phyloP scores from a whole-genome alignment of 306 rosid species.

The Canavalia gladiata region DNA sequence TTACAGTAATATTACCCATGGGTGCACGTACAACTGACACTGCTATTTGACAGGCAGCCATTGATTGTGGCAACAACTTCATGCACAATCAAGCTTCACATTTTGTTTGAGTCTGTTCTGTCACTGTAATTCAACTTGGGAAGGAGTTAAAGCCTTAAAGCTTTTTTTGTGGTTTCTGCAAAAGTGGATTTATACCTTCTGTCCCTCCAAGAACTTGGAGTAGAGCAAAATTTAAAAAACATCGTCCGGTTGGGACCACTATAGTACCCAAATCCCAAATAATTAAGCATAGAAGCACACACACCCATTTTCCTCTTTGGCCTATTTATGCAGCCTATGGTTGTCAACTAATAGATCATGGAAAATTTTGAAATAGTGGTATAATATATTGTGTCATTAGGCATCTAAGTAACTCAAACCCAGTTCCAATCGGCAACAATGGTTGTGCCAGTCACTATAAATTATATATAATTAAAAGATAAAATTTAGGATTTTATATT shows the following conservation, averaged over 20 bases:
- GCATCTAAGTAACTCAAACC: background rate
- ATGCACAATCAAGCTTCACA: conserved; percentile 31
- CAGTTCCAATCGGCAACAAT: conserved; percentile 20
- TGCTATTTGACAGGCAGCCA: conserved; percentile 45
- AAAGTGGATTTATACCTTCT: conserved; percentile 27
- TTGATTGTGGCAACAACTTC: conserved; percentile 34
- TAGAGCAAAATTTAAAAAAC: conserved; percentile 39
- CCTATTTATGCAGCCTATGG: conserved; percentile 35
- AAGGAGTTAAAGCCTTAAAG: conserved; percentile 49
- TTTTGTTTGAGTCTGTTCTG: conserved; percentile 48
- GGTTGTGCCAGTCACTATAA: background rate
- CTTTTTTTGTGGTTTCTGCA: conserved; percentile 48
- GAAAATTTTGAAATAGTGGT: background rate
- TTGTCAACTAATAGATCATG: conserved; percentile 19
- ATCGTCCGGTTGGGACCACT: conserved; percentile 43
- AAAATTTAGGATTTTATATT: background rate
- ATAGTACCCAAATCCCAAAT: conserved; percentile 39
- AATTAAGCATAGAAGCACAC: conserved; percentile 34
- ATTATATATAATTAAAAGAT: background rate
- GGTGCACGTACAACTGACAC: conserved; percentile 54
- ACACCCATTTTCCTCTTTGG: background rate
- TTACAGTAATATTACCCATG: conserved; percentile 17
- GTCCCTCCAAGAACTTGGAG: conserved; percentile 43
- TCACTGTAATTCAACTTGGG: conserved; percentile 55
- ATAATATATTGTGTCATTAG: background rate